Percentiles rank a stretch among this genome's conserved stretches.
Conservation (phyloP, 768 basidiomycete species). For the Heimioporus sp. region DNA sequence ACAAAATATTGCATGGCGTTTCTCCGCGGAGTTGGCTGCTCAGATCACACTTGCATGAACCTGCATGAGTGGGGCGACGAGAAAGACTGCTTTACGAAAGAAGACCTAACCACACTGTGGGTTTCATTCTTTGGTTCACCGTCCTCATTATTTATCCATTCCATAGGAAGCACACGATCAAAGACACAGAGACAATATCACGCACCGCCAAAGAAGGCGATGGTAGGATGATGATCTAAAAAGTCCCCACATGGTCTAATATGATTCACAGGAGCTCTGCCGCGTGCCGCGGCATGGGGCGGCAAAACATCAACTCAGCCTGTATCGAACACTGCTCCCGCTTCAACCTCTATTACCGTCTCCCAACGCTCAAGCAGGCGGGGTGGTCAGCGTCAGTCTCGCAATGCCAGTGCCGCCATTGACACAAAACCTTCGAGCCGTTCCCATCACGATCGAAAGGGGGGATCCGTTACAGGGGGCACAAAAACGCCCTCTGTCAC, state of each 20-base stretch:
- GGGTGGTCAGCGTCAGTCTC: slow-evolving; percentile 46
- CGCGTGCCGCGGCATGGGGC: slow-evolving; percentile 67
- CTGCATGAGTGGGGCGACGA: slow-evolving; percentile 99
- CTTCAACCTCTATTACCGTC: slow-evolving; percentile 14
- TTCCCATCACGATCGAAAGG: slow-evolving; percentile 44
- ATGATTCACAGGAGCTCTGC: slow-evolving; percentile 44
- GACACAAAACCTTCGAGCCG: slow-evolving; percentile 39
- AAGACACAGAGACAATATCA: slow-evolving; percentile 74
- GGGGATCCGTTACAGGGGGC: slow-evolving; percentile 28
- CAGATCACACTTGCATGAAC: slow-evolving; percentile 89
- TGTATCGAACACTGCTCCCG: slow-evolving; percentile 12
- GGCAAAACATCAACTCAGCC: slow-evolving; percentile 36
- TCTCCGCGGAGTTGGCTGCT: slow-evolving; percentile 79
- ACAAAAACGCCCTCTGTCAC: slow-evolving; percentile 46
- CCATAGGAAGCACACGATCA: slow-evolving; percentile 86
- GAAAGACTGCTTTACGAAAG: slow-evolving; percentile 95
- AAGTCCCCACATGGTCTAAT: slow-evolving; percentile 5
- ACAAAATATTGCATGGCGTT: slow-evolving; percentile 98
- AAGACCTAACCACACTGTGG: slow-evolving; percentile 90
- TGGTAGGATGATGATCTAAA: slow-evolving; percentile 34
- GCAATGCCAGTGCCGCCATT: slow-evolving; percentile 33
- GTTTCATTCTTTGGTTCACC: slow-evolving; percentile 26
- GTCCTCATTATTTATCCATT: slow-evolving; percentile 1
- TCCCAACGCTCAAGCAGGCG: slow-evolving; percentile 44
- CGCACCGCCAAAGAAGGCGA: slow-evolving; percentile 60